Evolutionary conservation across 345 rosid species (phyloP), one percentile per base, ranked within the genome.

Genomic region (Citrus medica): DNA sequence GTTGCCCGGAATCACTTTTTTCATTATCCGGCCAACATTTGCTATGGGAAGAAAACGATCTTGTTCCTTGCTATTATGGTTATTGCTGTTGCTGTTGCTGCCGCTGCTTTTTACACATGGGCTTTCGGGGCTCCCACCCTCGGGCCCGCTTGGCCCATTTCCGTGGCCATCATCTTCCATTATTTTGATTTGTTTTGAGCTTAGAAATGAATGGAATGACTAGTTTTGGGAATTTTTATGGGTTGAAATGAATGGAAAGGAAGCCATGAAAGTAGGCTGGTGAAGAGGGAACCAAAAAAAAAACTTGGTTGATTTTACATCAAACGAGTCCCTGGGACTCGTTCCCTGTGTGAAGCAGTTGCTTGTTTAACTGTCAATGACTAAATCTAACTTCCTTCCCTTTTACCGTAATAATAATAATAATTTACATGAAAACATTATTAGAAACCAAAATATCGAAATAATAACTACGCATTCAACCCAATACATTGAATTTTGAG

Each of bases 11-110:
- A 92, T 87, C 73, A 87, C 90, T 38, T 92, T 92, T 66, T 92
- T 92, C 94, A 90, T 92, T 65, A 92, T 92, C 73, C 96, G 89
- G 7, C 96, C 94, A 25, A 90, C 94, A 58, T 90, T 92, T 16
- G 94, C 94, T 58, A 92, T 90, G 0, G 96, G 96, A 33, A 92
- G 89, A 42, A 92, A 90, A 53, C 90, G 85, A 58, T 92, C 92
- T 78, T 90, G 96, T 73, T 92, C 96, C 81, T 89, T 89, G 71
- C 79, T 85, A 78, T 33, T 78, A 60, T 69, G 78, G 73, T 58
- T 67, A 70, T 53, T 78, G 38, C 37, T 76, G 75, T 35, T 74
- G 74, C 61, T 62, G 70, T 3, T 27, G 62, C 75, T 84, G 48
- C 79, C 58, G 6, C 53, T 76, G 24, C 70, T 79, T 70, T 73